Conservation (phyloP, 805 yeast species). For the Metschnikowia bowlesiae region DNA sequence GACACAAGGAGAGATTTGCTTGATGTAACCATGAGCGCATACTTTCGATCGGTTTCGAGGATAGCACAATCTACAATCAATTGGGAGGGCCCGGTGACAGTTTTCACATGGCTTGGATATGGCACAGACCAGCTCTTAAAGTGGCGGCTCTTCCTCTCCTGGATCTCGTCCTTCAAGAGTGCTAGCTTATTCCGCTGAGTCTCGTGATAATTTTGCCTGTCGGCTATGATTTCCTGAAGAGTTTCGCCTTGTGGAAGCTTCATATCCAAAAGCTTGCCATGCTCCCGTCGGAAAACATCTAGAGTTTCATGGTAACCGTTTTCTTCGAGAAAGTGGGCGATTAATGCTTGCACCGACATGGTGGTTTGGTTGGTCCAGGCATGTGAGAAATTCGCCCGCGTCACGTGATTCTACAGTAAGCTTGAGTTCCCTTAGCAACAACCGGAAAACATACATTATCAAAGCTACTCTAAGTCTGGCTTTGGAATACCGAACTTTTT, state of each 20-base stretch:
- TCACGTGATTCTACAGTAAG: neutral
- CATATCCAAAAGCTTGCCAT: constrained; percentile 30
- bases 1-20: constrained; percentile 17
- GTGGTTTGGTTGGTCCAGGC: neutral
- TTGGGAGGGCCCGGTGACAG: constrained; percentile 17
- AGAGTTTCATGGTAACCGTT: constrained; percentile 46
- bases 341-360: constrained; percentile 30
- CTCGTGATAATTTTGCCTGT: constrained; percentile 8
- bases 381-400: neutral
- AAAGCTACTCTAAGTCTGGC: constrained; percentile 8
- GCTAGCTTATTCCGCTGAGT: constrained; percentile 5
- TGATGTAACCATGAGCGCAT: constrained; percentile 18
- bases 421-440: neutral
- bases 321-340: constrained; percentile 58
- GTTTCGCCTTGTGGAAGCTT: constrained; percentile 28
- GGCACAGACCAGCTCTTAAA: constrained; percentile 30
- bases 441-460: neutral
- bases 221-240: constrained; percentile 33
- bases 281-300: constrained; percentile 43
- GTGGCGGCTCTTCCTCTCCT: constrained; percentile 7
- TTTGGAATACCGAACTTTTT: constrained; percentile 19
- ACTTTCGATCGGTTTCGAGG: neutral
- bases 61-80: constrained; percentile 20
- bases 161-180: constrained; percentile 7
- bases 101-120: constrained; percentile 20